Evolutionary conservation across 106 monocot species (phyloP), one percentile per base, ranked within the genome.

Genomic region (Posidonia australis): DNA sequence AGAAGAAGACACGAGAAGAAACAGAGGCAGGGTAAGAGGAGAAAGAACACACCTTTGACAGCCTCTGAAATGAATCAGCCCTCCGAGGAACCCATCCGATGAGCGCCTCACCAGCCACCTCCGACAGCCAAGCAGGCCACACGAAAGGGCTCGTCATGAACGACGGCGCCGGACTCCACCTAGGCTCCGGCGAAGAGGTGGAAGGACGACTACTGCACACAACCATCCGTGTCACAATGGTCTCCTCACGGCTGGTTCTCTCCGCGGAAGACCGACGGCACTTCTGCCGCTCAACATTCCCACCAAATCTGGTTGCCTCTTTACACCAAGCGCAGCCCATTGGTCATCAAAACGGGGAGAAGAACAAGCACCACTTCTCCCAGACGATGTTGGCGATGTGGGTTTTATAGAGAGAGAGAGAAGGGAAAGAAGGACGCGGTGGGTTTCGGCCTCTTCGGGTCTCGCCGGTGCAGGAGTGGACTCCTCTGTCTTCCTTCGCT

Each of bases 61-160:
- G 72, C 74, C 82, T 86, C 73, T 79, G 67, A 62, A 82, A 86
- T 16, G 79, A 82, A 65, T 71, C 71, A 58, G 86, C 78, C 13
- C 76, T 72, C 66, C 86, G 78, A 29, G 86, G 86, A 48, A 57
- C 46, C 70, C 76, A 79, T 1, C 79, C 86, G 0, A 18, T 55
- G 13, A 86, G 67, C 25, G 82, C 86, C 43, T 86, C 79, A 12
- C 82, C 82, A 41, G 76, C 82, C 29, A 80, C 76, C 66, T 66
- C 63, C 36, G 66, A 44, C 23, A 86, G 86, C 82, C 86, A 86
- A 18, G 72, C 55, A 11, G 86, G 82, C 82, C 86, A 86, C 43
- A 42, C 66, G 45, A 62, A 20, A 4, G 67, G 56, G 25, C 65
- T 21, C 18, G 47, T 13, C 58, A 60, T 26, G 25, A 32, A 31